A percentile compares a stretch with the other conserved stretches of the same genome.
phyloP scores from a whole-genome alignment of 2,329 filamentous ascomycete genomes.

The Biscogniauxia mediterranea region DNA sequence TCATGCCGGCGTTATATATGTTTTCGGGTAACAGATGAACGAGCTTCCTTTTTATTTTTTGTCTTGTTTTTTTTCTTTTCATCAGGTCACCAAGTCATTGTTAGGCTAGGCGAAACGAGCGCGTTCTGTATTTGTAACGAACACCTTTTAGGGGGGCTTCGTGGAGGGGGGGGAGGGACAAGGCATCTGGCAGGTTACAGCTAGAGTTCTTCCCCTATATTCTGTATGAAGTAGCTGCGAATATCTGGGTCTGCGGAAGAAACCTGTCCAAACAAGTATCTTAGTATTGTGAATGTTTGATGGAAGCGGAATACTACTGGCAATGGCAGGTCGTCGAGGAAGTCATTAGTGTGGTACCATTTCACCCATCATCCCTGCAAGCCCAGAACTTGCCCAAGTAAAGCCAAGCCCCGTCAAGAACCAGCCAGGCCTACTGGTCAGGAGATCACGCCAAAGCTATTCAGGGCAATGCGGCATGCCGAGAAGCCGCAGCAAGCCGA shows the following conservation, averaged over 20 bases:
- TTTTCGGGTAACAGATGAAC: not conserved
- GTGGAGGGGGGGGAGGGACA: not conserved
- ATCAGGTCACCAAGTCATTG: not conserved
- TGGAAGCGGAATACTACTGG: conserved; percentile 13
- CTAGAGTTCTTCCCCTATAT: not conserved
- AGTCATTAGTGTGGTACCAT: conserved; percentile 8
- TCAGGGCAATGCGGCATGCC: conserved; percentile 1
- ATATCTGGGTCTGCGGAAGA: not conserved
- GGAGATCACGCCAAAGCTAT: conserved; percentile 16
- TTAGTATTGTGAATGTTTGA: not conserved
- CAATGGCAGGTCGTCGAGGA: conserved; percentile 10
- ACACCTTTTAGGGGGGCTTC: not conserved
- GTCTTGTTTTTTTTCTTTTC: not conserved
- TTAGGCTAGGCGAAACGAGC: not conserved
- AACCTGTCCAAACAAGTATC: not conserved
- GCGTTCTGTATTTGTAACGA: not conserved
- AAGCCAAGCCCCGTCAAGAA: conserved; percentile 5
- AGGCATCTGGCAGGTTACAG: not conserved
- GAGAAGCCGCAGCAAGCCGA: conserved; percentile 19
- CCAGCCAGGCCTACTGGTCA: conserved; percentile 14
- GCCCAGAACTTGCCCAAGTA: conserved; percentile 7
- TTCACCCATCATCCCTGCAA: conserved; percentile 9
- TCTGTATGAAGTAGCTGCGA: not conserved
- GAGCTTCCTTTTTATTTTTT: not conserved
- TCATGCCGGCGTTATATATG: conserved; percentile 20